phyloP scores from a whole-genome alignment of 441 rosid genomes.

The Gossypium schwendimanii region DNA sequence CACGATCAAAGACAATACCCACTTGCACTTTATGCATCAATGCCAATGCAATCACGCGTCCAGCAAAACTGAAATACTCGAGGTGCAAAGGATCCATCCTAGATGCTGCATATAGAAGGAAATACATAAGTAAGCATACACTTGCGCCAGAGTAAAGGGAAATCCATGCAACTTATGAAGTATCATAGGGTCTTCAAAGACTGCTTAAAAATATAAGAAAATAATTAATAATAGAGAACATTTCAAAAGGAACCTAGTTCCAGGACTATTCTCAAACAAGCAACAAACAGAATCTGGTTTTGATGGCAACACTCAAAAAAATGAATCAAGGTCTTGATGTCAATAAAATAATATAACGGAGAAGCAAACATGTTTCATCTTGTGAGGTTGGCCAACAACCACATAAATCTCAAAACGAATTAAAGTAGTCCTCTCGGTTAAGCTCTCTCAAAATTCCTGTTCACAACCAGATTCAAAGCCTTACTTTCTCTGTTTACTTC shows the following conservation, averaged over 20 bases:
- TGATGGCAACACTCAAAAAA: background rate
- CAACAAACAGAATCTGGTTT: background rate
- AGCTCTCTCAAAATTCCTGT: background rate
- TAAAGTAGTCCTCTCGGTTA: background rate
- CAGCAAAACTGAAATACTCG: conserved; percentile 68
- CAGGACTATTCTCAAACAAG: background rate
- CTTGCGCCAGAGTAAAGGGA: background rate
- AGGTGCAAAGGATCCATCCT: conserved; percentile 76
- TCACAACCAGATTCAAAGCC: background rate
- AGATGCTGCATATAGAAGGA: conserved; percentile 57
- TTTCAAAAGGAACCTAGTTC: background rate
- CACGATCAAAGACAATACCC: conserved; percentile 76
- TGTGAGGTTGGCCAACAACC: background rate
- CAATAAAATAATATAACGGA: background rate
- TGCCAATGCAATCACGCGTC: conserved; percentile 79
- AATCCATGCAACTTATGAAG: background rate
- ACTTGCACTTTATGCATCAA: conserved; percentile 90
- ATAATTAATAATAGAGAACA: background rate
- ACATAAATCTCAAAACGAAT: background rate
- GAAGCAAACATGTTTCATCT: background rate
- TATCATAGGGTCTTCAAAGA: background rate
- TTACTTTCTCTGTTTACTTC: background rate
- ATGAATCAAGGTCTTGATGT: background rate
- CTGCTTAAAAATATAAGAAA: background rate
- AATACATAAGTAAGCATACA: conserved; percentile 5